phyloP scores from a whole-genome alignment of 495 filamentous ascomycete species.

The Cladorrhinum samala region DNA sequence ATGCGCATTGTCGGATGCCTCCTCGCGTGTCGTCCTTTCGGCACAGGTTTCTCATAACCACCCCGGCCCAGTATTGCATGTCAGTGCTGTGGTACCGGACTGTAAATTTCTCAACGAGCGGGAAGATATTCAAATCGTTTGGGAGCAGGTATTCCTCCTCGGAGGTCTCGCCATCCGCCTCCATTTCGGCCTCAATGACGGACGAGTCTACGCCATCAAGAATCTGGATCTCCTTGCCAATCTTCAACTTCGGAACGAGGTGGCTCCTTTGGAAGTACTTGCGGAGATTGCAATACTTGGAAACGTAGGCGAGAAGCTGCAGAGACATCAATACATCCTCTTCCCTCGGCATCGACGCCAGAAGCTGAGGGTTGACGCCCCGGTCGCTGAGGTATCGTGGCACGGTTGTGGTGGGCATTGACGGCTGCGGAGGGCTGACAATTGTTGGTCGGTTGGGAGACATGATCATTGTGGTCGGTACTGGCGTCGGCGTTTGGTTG shows the following conservation, averaged over 20 bases:
- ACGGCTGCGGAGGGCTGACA: slow-evolving; percentile 64
- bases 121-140: slow-evolving; percentile 97
- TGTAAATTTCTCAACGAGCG: slow-evolving; percentile 95
- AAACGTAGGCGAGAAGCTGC: slow-evolving; percentile 95
- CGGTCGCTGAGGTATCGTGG: slow-evolving; percentile 72
- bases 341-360: slow-evolving; percentile 87
- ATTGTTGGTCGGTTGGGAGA: slow-evolving; percentile 71
- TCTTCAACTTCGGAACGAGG: slow-evolving; percentile 85
- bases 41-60: slow-evolving; percentile 98
- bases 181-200: slow-evolving; percentile 30
- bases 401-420: slow-evolving; percentile 55
- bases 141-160: slow-evolving; percentile 89
- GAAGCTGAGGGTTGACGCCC: slow-evolving; percentile 58
- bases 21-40: slow-evolving; percentile 92
- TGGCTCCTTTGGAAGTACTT: slow-evolving; percentile 94
- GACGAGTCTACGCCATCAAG: slow-evolving; percentile 59
- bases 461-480: slow-evolving; percentile 57
- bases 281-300: slow-evolving; percentile 94
- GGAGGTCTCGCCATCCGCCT: slow-evolving; percentile 48
- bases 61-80: slow-evolving; percentile 99
- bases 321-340: slow-evolving; percentile 97
- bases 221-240: slow-evolving; percentile 74
- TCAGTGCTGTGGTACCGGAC: slow-evolving; percentile 88
- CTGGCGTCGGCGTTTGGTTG: slow-evolving; percentile 40
- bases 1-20: slow-evolving; percentile 92